A percentile compares a stretch with the other conserved stretches of the same genome.
These are phyloP conservation scores for Kwoniella europaea DNA, from an alignment of 768 basidiomycete genomes.

Conservation along the genomic window DNA sequence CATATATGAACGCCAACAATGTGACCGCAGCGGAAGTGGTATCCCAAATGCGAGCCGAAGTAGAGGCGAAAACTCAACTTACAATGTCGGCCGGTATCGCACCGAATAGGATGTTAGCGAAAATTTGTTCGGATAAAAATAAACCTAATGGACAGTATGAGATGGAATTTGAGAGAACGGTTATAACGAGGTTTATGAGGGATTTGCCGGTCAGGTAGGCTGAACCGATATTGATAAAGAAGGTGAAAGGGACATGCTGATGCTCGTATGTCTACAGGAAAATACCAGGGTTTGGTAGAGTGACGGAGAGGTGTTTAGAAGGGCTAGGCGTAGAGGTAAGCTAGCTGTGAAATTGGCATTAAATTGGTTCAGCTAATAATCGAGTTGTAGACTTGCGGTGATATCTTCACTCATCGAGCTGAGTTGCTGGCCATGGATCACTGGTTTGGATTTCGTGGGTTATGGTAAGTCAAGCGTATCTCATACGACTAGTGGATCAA, in stretches of 20 bases:
- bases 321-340: slow-evolving; percentile 82
- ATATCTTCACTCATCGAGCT: slow-evolving; percentile 78
- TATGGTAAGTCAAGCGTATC: slow-evolving; percentile 62
- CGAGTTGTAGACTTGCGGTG: slow-evolving; percentile 75
- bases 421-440: slow-evolving; percentile 82
- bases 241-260: neutral
- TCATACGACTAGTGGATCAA: neutral
- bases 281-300: slow-evolving; percentile 86
- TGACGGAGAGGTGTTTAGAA: slow-evolving; percentile 83
- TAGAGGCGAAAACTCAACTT: slow-evolving; percentile 76
- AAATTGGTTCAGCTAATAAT: slow-evolving; percentile 11
- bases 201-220: slow-evolving; percentile 71
- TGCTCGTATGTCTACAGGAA: slow-evolving; percentile 28
- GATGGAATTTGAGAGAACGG: slow-evolving; percentile 68
- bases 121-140: slow-evolving; percentile 96
- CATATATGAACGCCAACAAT: slow-evolving; percentile 73
- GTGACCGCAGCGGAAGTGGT: slow-evolving; percentile 77
- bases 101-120: slow-evolving; percentile 94
- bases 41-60: slow-evolving; percentile 71
- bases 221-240: neutral
- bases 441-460: slow-evolving; percentile 75
- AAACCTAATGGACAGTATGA: slow-evolving; percentile 93
- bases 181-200: slow-evolving; percentile 76
- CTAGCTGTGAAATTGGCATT: neutral
- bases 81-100: slow-evolving; percentile 96